phyloP scores from a whole-genome alignment of 306 rosid species.

The Glycyrrhiza uralensis region DNA sequence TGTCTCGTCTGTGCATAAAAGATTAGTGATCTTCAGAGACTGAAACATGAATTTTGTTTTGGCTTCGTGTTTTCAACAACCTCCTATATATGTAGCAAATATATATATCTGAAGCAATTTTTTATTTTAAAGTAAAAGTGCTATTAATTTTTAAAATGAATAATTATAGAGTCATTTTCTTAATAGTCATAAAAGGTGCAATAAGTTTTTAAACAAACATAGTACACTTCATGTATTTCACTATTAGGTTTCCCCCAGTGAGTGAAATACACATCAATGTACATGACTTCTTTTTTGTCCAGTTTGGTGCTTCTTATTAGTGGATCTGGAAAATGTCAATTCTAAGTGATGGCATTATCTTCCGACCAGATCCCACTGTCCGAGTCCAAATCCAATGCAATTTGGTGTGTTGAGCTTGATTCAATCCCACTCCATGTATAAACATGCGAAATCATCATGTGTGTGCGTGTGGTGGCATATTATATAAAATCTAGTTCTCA shows the following conservation, averaged over 20 bases:
- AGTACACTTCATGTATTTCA: background rate
- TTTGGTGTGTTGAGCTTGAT: background rate
- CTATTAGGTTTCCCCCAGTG: background rate
- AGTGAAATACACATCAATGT: background rate
- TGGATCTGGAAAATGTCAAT: background rate
- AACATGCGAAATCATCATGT: background rate
- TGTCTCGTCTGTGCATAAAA: too few relatives aligned
- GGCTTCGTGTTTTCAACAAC: too few relatives aligned
- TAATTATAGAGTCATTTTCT: too few relatives aligned
- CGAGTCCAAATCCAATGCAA: conserved; percentile 9
- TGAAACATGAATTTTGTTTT: too few relatives aligned
- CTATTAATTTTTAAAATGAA: too few relatives aligned
- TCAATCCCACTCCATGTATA: background rate
- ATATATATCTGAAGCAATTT: too few relatives aligned
- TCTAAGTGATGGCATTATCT: background rate
- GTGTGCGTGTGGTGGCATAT: background rate
- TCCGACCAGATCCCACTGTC: background rate
- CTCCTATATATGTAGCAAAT: too few relatives aligned
- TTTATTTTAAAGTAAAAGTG: too few relatives aligned
- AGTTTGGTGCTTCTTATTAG: background rate
- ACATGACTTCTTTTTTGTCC: background rate
- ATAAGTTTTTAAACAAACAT: background rate
- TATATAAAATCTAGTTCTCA: background rate
- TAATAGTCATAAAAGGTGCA: too few relatives aligned
- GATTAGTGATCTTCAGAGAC: too few relatives aligned